A percentile compares a stretch with the other conserved stretches of the same genome.
Conservation (phyloP, 768 basidiomycete genomes). For the Macrolepiota fuliginosa region DNA sequence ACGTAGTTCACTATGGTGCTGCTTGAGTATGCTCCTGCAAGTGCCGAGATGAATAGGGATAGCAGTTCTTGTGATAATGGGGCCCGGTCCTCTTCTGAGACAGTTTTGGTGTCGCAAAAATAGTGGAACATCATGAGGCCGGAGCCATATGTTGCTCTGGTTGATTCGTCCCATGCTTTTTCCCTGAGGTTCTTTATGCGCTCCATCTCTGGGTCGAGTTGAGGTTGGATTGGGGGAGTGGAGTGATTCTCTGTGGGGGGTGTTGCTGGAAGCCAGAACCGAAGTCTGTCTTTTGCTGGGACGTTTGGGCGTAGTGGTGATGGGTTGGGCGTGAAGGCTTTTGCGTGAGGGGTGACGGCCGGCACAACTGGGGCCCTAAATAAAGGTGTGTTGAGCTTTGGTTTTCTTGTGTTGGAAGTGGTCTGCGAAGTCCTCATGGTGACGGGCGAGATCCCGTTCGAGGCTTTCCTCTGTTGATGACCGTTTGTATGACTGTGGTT, state of each 20-base stretch:
- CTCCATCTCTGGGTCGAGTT: conserved; percentile 18
- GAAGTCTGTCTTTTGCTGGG: conserved; percentile 22
- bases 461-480: neutral
- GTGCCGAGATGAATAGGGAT: conserved; percentile 24
- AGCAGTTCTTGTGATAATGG: conserved; percentile 27
- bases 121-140: conserved; percentile 37
- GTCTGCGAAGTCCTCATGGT: neutral
- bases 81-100: conserved; percentile 29
- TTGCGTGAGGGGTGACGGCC: neutral
- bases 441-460: neutral
- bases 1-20: conserved; percentile 36
- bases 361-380: neutral
- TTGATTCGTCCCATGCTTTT: conserved; percentile 27
- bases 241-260: neutral
- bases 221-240: conserved; percentile 6
- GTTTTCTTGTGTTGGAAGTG: neutral
- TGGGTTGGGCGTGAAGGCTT: conserved; percentile 13
- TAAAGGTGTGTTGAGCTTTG: neutral
- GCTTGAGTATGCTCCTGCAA: conserved; percentile 30
- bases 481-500: neutral
- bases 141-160: conserved; percentile 30
- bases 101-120: conserved; percentile 30
- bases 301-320: conserved; percentile 25
- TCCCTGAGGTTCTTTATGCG: conserved; percentile 23
- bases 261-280: conserved; percentile 22